phyloP scores from a whole-genome alignment of 768 basidiomycete species.

The Podaxis pistillaris region DNA sequence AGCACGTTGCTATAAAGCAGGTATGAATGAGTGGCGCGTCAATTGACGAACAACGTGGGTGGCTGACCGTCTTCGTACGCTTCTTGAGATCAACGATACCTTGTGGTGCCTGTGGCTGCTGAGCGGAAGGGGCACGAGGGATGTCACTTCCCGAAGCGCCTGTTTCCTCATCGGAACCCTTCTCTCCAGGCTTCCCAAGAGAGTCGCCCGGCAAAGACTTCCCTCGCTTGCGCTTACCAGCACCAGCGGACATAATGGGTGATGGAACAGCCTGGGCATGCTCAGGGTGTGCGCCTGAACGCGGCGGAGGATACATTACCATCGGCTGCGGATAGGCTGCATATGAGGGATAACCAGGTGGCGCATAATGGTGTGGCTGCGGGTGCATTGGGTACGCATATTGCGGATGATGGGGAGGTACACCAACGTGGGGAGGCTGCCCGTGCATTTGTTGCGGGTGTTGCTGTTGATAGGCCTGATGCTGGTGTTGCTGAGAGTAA shows the following conservation, averaged over 20 bases:
- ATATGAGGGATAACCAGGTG: conserved; percentile 58
- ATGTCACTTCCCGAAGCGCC: conserved; percentile 49
- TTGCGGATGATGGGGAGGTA: conserved; percentile 37
- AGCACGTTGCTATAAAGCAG: conserved; percentile 54
- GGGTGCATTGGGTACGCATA: conserved; percentile 62
- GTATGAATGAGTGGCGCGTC: conserved; percentile 13
- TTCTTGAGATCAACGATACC: conserved; percentile 67
- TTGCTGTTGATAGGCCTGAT: conserved; percentile 32
- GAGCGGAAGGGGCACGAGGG: conserved; percentile 31
- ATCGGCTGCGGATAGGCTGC: conserved; percentile 64
- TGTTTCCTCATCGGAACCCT: conserved; percentile 60
- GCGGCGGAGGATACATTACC: conserved; percentile 63
- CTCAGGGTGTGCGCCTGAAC: conserved; percentile 32
- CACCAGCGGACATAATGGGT: conserved; percentile 29
- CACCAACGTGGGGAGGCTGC: conserved; percentile 16
- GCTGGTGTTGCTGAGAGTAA: conserved; percentile 35
- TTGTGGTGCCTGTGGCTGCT: conserved; percentile 24
- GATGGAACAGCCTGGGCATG: conserved; percentile 35
- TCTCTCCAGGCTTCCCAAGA: conserved; percentile 42
- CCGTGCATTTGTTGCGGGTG: conserved; percentile 28
- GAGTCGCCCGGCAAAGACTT: conserved; percentile 37
- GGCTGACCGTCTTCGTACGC: conserved; percentile 79
- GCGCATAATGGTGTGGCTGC: conserved; percentile 50
- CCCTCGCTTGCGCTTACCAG: conserved; percentile 63
- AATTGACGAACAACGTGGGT: neutral